phyloP scores from a whole-genome alignment of 1,139 yeast species.

The Geotrichum candidum region DNA sequence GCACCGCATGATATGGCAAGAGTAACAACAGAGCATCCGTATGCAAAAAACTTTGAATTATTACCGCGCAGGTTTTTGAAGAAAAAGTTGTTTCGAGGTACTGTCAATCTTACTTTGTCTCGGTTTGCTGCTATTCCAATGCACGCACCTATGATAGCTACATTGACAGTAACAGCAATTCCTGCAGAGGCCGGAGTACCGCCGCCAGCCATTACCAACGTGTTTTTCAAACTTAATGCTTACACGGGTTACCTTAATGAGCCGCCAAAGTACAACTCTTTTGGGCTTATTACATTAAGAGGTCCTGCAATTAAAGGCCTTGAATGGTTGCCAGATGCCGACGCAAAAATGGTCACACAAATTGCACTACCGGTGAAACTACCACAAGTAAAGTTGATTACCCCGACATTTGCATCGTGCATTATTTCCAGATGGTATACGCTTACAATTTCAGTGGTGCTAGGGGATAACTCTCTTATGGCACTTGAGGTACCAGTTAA shows the following conservation, averaged over 20 bases:
- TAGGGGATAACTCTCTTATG: background rate
- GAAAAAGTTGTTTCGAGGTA: background rate
- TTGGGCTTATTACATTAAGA: background rate
- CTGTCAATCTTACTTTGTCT: background rate
- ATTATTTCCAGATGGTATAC: constrained; percentile 2
- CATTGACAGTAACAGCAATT: background rate
- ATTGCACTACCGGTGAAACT: background rate
- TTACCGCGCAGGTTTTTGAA: background rate
- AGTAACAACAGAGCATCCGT: background rate
- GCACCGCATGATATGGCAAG: background rate
- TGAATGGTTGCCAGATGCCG: background rate
- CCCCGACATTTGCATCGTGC: constrained; percentile 6
- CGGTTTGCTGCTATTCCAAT: background rate
- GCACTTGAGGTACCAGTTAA: background rate
- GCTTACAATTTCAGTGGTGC: background rate
- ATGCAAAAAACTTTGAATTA: background rate
- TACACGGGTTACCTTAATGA: background rate
- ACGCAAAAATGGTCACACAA: background rate
- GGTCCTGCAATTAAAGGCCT: background rate
- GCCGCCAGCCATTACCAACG: background rate
- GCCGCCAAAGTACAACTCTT: background rate
- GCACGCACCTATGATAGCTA: background rate
- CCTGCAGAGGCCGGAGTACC: background rate
- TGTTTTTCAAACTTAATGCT: background rate
- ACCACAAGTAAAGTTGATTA: background rate